Conservation (phyloP, 2,329 filamentous ascomycete genomes). For the Colletotrichum sidae region DNA sequence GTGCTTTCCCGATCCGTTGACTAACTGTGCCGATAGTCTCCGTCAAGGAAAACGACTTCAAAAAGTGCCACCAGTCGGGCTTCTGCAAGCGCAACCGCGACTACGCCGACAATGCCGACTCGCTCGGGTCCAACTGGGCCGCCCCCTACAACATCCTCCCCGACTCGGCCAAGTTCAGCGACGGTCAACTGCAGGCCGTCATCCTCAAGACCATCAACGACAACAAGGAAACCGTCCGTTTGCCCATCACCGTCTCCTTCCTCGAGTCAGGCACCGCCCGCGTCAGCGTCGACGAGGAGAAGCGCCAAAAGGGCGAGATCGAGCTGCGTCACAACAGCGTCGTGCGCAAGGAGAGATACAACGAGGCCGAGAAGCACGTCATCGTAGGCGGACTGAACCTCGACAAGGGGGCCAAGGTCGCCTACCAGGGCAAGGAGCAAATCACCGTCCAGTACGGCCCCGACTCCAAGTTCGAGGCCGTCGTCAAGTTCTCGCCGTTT, state of each 20-base stretch:
- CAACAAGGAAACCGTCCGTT: slow-evolving; percentile 75
- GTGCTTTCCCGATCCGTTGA: not conserved
- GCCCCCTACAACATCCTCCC: slow-evolving; percentile 84
- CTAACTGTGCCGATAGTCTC: slow-evolving; percentile 62
- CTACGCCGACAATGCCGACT: slow-evolving; percentile 81
- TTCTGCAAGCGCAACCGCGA: slow-evolving; percentile 97
- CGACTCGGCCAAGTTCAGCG: slow-evolving; percentile 78
- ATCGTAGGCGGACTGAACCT: slow-evolving; percentile 83
- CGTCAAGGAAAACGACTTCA: slow-evolving; percentile 98
- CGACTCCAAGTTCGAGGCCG: slow-evolving; percentile 79
- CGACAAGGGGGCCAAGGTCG: slow-evolving; percentile 78
- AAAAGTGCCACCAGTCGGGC: slow-evolving; percentile 93
- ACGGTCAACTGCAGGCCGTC: slow-evolving; percentile 82
- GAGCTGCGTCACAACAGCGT: slow-evolving; percentile 86
- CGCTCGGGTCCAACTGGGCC: slow-evolving; percentile 75
- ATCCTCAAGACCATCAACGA: slow-evolving; percentile 83
- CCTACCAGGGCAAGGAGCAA: slow-evolving; percentile 72
- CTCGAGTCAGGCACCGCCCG: slow-evolving; percentile 89
- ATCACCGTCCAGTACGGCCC: slow-evolving; percentile 86
- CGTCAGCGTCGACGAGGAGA: slow-evolving; percentile 92
- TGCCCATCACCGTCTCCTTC: slow-evolving; percentile 89
- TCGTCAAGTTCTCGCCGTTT: slow-evolving; percentile 87
- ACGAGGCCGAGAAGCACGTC: slow-evolving; percentile 88
- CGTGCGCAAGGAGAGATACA: slow-evolving; percentile 91
- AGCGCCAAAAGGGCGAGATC: slow-evolving; percentile 88